Percentiles rank a stretch among this genome's conserved stretches.
Conservation (phyloP, 2,329 filamentous ascomycete species). For the Xylariaceae sp. region DNA sequence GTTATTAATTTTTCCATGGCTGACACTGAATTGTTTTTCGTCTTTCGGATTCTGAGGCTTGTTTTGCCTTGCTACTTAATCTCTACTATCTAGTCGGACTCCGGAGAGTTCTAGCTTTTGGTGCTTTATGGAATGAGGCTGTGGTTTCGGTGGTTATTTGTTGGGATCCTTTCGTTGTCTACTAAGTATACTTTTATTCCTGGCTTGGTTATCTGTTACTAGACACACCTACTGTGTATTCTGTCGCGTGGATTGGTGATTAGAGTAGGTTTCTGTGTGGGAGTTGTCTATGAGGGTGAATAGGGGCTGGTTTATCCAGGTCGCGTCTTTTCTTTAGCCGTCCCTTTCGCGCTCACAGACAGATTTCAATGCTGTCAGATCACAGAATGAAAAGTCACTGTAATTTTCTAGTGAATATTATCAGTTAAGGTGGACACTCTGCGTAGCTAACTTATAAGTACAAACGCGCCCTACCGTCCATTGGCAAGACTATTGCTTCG, state of each 20-base stretch:
- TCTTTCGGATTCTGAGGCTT: too few species aligned
- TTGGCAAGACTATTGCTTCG: neutral
- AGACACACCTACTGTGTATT: constrained; percentile 18
- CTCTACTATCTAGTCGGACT: too few species aligned
- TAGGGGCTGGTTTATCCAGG: constrained; percentile 17
- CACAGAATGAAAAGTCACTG: neutral
- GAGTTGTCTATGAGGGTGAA: constrained; percentile 20
- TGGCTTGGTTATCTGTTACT: constrained; percentile 13
- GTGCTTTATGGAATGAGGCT: constrained; percentile 12
- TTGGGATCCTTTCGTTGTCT: constrained; percentile 13
- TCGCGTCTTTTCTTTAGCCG: constrained; percentile 18
- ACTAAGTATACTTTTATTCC: constrained; percentile 11
- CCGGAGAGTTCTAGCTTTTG: too few species aligned
- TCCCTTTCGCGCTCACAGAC: constrained; percentile 2
- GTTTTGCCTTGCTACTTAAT: too few species aligned
- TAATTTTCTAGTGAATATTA: too few species aligned
- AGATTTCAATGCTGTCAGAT: too few species aligned
- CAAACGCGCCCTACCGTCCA: too few species aligned
- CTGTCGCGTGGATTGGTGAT: constrained; percentile 16
- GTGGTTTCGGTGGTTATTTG: constrained; percentile 19
- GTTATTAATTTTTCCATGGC: too few species aligned
- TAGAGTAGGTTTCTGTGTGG: constrained; percentile 6
- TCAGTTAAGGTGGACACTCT: too few species aligned
- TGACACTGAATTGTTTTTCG: too few species aligned
- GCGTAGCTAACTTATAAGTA: too few species aligned